phyloP scores from a whole-genome alignment of 306 rosid species.

The Quercus berberidifolia region DNA sequence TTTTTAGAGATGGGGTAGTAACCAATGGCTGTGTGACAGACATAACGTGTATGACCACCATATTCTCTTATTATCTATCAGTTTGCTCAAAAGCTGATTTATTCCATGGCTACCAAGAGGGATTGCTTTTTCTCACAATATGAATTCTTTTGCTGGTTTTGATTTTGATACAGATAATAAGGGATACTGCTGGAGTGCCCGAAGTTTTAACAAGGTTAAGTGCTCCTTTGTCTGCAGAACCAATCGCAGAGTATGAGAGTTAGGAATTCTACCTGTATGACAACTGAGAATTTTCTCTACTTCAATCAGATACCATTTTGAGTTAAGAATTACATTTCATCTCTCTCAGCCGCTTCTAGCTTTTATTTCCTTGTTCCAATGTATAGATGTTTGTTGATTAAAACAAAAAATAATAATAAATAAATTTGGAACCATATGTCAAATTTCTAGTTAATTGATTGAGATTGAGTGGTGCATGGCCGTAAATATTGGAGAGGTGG shows the following conservation, averaged over 20 bases:
- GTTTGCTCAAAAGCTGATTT: not conserved
- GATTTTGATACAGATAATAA: constrained; percentile 61
- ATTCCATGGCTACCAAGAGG: not conserved
- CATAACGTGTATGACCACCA: not conserved
- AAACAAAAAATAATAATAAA: not conserved
- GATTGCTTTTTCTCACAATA: not conserved
- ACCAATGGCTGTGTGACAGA: not conserved
- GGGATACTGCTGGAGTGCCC: constrained; percentile 83
- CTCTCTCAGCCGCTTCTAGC: constrained; percentile 2
- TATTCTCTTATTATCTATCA: not conserved
- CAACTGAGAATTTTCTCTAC: constrained; percentile 14
- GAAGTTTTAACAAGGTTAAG: constrained; percentile 90
- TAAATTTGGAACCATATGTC: not conserved
- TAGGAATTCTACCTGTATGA: constrained; percentile 30
- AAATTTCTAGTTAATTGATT: constrained; percentile 1
- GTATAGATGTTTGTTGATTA: not conserved
- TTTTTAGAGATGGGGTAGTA: not conserved
- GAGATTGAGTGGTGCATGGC: not conserved
- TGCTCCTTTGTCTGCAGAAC: constrained; percentile 49
- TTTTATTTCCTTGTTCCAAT: not conserved
- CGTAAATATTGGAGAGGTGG: too few relatives aligned
- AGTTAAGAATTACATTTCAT: constrained; percentile 6
- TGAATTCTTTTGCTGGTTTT: constrained; percentile 32
- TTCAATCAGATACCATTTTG: not conserved
- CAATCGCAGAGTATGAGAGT: constrained; percentile 71